Evolutionary conservation across 257 asterid species (phyloP).

Genomic region (Nicotiana knightiana): DNA sequence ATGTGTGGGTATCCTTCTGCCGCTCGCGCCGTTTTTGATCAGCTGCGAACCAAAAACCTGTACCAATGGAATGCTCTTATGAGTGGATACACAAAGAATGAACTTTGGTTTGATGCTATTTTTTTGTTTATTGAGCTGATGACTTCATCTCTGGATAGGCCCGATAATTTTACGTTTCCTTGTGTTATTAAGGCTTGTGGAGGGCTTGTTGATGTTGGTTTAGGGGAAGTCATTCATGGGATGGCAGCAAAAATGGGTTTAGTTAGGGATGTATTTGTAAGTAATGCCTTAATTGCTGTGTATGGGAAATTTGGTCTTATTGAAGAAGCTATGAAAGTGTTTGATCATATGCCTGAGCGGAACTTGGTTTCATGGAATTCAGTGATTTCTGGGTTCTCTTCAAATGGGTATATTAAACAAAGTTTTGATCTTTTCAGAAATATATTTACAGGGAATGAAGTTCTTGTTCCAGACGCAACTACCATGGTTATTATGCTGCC

Average conservation of each 20-base stretch:
- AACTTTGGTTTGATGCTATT: slow-evolving; percentile 14
- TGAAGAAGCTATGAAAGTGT: slow-evolving; percentile 10
- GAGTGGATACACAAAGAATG: slow-evolving; percentile 25
- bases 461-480: slow-evolving; percentile 22
- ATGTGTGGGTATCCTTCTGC: slow-evolving; percentile 18
- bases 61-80: slow-evolving; percentile 34
- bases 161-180: slow-evolving; percentile 32
- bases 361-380: slow-evolving; percentile 30
- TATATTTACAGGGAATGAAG: slow-evolving; percentile 3
- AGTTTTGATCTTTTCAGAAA: slow-evolving; percentile 14
- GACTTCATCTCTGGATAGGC: neutral
- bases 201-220: slow-evolving; percentile 19
- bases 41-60: slow-evolving; percentile 13
- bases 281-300: slow-evolving; percentile 23
- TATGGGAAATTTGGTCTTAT: slow-evolving; percentile 20
- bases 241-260: slow-evolving; percentile 20
- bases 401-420: slow-evolving; percentile 6
- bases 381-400: slow-evolving; percentile 18
- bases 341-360: slow-evolving; percentile 23
- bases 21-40: slow-evolving; percentile 14
- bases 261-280: slow-evolving; percentile 18
- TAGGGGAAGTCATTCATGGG: slow-evolving; percentile 21
- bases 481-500: slow-evolving; percentile 29
- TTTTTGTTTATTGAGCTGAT: slow-evolving; percentile 16
- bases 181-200: slow-evolving; percentile 35